Evolutionary conservation across 768 basidiomycete genomes (phyloP).

Genomic region (Phanerochaete carnosa): DNA sequence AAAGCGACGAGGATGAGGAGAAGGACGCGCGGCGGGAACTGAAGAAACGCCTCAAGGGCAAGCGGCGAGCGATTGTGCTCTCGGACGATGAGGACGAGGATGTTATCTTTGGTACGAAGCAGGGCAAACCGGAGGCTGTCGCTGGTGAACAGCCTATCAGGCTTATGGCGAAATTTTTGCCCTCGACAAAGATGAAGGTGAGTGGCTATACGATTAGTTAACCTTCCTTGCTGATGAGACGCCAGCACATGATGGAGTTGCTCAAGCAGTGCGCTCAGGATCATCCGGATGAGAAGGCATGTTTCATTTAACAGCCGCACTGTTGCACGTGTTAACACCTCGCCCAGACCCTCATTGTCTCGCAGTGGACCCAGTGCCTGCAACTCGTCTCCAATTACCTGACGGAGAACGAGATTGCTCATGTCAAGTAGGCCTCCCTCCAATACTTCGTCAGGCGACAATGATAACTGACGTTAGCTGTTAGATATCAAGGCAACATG

Average conservation of each 20-base stretch:
- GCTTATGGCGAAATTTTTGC: conserved; percentile 53
- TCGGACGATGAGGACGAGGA: conserved; percentile 22
- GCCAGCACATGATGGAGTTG: conserved; percentile 57
- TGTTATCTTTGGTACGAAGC: conserved; percentile 17
- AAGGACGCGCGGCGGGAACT: conserved; percentile 37
- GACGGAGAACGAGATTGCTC: conserved; percentile 43
- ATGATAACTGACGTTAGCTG: neutral
- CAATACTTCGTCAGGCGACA: neutral
- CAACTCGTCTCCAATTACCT: conserved; percentile 63
- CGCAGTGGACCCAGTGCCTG: conserved; percentile 69
- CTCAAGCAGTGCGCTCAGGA: conserved; percentile 42
- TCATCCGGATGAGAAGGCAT: conserved; percentile 59
- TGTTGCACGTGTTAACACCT: conserved; percentile 1
- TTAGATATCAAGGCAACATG: conserved; percentile 63
- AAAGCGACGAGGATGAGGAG: conserved; percentile 52
- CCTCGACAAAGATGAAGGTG: conserved; percentile 77
- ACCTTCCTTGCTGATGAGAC: neutral
- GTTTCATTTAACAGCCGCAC: neutral
- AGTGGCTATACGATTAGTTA: conserved; percentile 8
- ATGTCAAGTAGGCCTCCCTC: conserved; percentile 45
- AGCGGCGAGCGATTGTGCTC: conserved; percentile 38
- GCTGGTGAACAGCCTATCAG: conserved; percentile 34
- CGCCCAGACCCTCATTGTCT: conserved; percentile 56
- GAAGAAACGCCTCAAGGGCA: conserved; percentile 31
- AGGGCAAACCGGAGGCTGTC: conserved; percentile 13